Base-by-base conservation (phyloP, 1,284 basidiomycete species). In the Irpex lacteus region DNA sequence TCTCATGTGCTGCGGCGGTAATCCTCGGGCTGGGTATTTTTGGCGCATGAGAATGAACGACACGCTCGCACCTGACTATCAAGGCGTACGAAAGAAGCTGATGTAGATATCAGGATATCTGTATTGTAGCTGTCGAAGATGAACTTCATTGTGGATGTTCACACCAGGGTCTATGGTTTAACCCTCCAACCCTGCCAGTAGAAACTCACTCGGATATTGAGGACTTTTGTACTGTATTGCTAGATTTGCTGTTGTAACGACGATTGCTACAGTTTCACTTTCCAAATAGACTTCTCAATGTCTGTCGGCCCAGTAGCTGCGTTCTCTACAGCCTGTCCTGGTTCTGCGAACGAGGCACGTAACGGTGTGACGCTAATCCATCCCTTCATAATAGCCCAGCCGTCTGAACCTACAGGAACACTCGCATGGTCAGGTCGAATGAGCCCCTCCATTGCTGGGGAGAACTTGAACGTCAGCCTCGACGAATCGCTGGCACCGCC, bases 321-420 rank as follows among this genome's bases (percentile, higher is more conserved):
- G 37, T 44, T 37, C 1, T 59, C 65, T 15, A 65, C 59, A 32
- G 69, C 72, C 11, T 69, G 66, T 40, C 66, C 71, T 11, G 85
- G 85, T 71, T 93, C 90, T 13, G 84, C 90, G 71, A 94, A 94
- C 59, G 82, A 80, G 2, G 92, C 87, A 60, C 85, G 80, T 63
- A 95, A 74, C 1, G 93, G 90, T 26, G 91, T 93, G 2, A 95
- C 85, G 66, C 89, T 91, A 21, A 84, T 87, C 69, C 80, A 84
- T 7, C 88, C 90, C 63, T 86, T 79, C 66, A 81, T 77, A 32
- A 95, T 79, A 19, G 91, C 92, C 89, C 90, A 96, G 0, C 85
- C 87, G 76, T 97, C 95, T 7, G 90, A 88, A 1, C 92, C 94
- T 49, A 85, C 79, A 0, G 93, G 91, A 19, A 96, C 73, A 7